Evolutionary conservation across 306 rosid species (phyloP).

Genomic region (Malus orientalis): DNA sequence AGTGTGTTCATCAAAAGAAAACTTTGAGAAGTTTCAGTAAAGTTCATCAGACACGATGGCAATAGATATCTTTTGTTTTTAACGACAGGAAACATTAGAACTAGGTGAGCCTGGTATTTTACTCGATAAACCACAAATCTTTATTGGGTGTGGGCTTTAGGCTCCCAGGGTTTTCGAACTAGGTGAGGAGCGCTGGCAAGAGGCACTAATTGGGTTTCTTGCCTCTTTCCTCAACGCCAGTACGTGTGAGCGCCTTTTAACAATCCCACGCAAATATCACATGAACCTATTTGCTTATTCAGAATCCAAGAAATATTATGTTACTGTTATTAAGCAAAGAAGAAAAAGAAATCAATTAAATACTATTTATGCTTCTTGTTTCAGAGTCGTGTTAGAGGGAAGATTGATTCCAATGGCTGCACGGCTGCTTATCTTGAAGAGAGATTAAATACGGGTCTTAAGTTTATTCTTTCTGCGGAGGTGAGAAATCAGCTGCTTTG

Average conservation of each 20-base stretch:
- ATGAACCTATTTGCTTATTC: not conserved
- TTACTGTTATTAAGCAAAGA: too few relatives aligned
- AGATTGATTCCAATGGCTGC: slow-evolving; percentile 70
- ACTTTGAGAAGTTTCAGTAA: too few relatives aligned
- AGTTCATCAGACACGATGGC: too few relatives aligned
- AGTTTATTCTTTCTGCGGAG: slow-evolving; percentile 61
- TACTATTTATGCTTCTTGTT: not conserved
- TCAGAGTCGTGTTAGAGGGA: slow-evolving; percentile 80
- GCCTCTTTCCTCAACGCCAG: not conserved
- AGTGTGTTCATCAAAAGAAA: too few relatives aligned
- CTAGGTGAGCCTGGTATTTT: too few relatives aligned
- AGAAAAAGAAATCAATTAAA: too few relatives aligned
- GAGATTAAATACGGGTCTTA: slow-evolving; percentile 54
- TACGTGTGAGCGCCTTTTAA: too few relatives aligned
- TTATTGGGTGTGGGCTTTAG: too few relatives aligned
- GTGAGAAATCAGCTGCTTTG: slow-evolving; percentile 11
- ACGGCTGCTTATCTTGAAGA: slow-evolving; percentile 75
- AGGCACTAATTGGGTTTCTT: not conserved
- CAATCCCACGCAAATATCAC: too few relatives aligned
- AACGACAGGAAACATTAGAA: not conserved
- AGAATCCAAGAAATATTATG: not conserved
- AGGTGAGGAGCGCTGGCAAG: too few relatives aligned
- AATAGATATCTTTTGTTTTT: not conserved
- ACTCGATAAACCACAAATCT: too few relatives aligned
- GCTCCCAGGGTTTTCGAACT: too few relatives aligned